phyloP scores from a whole-genome alignment of 306 rosid species.

The Cucumis hystrix region DNA sequence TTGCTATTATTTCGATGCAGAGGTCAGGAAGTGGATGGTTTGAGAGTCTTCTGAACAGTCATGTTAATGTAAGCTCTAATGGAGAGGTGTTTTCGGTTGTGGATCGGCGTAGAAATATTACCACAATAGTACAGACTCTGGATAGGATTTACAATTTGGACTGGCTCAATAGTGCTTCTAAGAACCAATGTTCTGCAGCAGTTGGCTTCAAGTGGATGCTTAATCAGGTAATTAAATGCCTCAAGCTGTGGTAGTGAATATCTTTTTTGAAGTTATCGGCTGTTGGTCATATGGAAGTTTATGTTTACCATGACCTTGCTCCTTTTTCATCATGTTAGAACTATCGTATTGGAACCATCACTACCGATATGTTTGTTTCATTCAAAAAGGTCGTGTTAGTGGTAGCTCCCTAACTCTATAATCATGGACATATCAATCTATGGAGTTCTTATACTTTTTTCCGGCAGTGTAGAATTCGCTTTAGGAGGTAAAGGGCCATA shows the following conservation, averaged over 20 bases:
- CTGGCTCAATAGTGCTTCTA: conserved; percentile 92
- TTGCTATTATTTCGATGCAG: conserved; percentile 78
- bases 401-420: not conserved
- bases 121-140: conserved; percentile 57
- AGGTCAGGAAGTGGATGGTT: conserved; percentile 98
- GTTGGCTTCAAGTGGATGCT: conserved; percentile 99
- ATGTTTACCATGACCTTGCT: not conserved
- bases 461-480: not conserved
- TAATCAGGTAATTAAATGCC: conserved; percentile 55
- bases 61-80: conserved; percentile 66
- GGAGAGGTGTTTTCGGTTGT: conserved; percentile 77
- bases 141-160: conserved; percentile 82
- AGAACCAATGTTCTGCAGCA: conserved; percentile 87
- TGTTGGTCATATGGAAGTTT: not conserved
- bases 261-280: not conserved
- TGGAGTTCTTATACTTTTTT: not conserved
- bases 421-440: not conserved
- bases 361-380: not conserved
- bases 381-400: not conserved
- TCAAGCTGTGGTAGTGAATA: not conserved
- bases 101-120: conserved; percentile 54
- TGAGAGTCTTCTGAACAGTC: conserved; percentile 85
- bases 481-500: not conserved
- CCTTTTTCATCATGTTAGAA: not conserved
- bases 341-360: not conserved